Evolutionary conservation across 2,329 filamentous ascomycete species (phyloP).

Genomic region (Bertia moriformis): DNA sequence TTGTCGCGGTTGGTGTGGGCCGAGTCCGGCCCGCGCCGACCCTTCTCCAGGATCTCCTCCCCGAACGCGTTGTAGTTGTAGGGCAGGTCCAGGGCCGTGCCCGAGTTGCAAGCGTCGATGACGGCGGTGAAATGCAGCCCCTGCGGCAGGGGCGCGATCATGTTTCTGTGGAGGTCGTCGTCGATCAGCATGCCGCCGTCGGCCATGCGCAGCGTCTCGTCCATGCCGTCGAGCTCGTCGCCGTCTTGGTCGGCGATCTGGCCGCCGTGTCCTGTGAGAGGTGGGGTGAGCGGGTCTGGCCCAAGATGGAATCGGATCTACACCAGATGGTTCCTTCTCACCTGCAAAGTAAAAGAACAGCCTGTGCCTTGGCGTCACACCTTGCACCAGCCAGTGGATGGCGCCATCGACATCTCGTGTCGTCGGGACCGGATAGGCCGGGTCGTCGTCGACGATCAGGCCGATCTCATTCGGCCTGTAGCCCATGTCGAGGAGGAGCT

Average conservation of each 20-base stretch:
- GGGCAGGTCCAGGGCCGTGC: background rate
- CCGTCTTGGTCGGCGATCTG: background rate
- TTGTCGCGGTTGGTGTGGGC: background rate
- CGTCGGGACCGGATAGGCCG: background rate
- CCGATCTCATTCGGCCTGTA: background rate
- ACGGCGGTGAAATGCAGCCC: background rate
- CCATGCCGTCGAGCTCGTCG: background rate
- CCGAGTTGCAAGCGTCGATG: background rate
- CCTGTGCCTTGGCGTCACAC: background rate
- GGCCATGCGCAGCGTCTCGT: background rate
- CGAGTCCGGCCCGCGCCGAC: too few relatives aligned
- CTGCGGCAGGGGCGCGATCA: background rate
- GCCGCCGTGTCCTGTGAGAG: background rate
- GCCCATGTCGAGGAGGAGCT: background rate
- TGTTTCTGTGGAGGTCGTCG: background rate
- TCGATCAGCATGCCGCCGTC: background rate
- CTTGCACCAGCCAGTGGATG: background rate
- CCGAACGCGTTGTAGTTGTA: background rate
- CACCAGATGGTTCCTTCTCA: too few relatives aligned
- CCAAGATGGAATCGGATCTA: too few relatives aligned
- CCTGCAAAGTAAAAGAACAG: background rate
- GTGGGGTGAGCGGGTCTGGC: too few relatives aligned
- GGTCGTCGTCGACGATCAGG: background rate
- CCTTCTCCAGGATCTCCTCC: background rate
- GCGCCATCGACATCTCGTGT: background rate